Conservation (phyloP, 345 rosid genomes). For the Euphorbia tirucalli region DNA sequence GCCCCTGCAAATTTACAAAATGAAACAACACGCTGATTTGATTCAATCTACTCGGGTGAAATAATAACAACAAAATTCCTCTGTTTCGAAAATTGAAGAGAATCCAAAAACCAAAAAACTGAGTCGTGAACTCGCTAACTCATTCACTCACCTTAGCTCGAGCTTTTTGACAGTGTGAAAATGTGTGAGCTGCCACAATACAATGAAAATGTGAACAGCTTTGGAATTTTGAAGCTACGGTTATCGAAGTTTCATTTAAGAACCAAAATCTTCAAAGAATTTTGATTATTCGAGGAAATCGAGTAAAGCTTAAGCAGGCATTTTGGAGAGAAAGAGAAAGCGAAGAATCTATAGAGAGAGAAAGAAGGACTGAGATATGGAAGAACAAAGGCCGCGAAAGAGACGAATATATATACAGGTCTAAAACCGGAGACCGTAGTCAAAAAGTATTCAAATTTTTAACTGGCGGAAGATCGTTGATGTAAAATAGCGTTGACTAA, state of each 20-base stretch:
- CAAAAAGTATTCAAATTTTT: slow-evolving; percentile 2
- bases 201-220: too few relatives aligned
- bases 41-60: too few relatives aligned
- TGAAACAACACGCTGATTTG: too few relatives aligned
- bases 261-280: background rate
- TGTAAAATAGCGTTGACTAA: background rate
- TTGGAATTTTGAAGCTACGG: background rate
- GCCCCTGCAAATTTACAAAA: too few relatives aligned
- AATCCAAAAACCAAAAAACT: too few relatives aligned
- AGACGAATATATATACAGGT: slow-evolving; percentile 8
- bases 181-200: too few relatives aligned
- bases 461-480: background rate
- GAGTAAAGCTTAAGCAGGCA: background rate
- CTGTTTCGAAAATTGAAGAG: too few relatives aligned
- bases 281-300: background rate
- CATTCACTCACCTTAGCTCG: background rate
- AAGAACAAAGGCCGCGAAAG: slow-evolving; percentile 14
- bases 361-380: too few relatives aligned
- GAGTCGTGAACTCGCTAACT: background rate
- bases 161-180: background rate
- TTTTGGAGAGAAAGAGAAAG: background rate
- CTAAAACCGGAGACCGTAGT: background rate
- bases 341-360: background rate
- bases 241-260: background rate
- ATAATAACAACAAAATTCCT: too few relatives aligned